phyloP scores from a whole-genome alignment of 1,284 basidiomycete species.

The Pascua sp. region DNA sequence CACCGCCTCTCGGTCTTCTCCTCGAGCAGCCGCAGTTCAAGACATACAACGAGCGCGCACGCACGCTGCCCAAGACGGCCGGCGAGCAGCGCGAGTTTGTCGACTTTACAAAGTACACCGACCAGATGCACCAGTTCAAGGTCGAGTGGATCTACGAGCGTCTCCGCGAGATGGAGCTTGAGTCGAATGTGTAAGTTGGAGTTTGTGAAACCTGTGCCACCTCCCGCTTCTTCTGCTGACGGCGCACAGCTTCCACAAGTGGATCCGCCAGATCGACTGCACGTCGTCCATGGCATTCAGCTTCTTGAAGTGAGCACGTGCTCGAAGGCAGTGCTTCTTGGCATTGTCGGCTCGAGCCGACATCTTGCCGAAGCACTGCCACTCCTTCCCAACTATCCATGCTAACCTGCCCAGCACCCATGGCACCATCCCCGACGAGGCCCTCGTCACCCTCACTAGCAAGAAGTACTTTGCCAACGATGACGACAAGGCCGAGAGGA shows the following conservation, averaged over 20 bases:
- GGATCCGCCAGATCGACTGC: constrained; percentile 45
- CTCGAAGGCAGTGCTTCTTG: neutral
- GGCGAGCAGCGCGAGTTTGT: constrained; percentile 50
- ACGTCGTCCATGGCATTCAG: constrained; percentile 23
- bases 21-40: constrained; percentile 81
- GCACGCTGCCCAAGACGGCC: constrained; percentile 10
- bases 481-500: constrained; percentile 53
- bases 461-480: constrained; percentile 59
- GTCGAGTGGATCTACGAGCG: constrained; percentile 74
- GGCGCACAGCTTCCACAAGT: constrained; percentile 41
- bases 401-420: constrained; percentile 53
- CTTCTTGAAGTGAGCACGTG: constrained; percentile 40
- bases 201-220: no score
- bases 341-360: neutral
- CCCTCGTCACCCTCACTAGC: constrained; percentile 58
- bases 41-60: constrained; percentile 56
- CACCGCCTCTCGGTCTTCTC: constrained; percentile 91
- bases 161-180: constrained; percentile 78
- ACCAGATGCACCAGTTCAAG: constrained; percentile 74
- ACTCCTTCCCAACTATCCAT: constrained; percentile 29
- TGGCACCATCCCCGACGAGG: constrained; percentile 65
- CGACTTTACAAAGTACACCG: constrained; percentile 64
- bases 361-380: neutral
- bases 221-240: neutral
- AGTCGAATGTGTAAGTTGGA: constrained; percentile 65